A percentile compares a stretch with the other conserved stretches of the same genome.
Conservation (phyloP, 2,329 filamentous ascomycete species). For the Aspergillus nomiae region DNA sequence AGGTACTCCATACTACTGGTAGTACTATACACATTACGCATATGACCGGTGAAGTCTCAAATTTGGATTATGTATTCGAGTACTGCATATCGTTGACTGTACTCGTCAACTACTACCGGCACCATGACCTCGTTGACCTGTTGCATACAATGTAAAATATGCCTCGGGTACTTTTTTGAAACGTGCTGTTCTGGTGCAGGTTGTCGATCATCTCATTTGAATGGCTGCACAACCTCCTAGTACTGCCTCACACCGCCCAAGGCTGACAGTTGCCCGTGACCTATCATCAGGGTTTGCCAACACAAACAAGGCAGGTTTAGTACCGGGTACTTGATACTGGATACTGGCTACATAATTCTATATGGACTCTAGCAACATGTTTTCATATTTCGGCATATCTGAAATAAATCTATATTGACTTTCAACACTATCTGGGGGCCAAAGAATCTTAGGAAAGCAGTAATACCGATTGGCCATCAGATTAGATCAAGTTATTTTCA, state of each 20-base stretch:
- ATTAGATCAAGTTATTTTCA: constrained; percentile 64
- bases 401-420: not conserved
- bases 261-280: not conserved
- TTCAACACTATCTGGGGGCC: too few species aligned
- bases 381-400: not conserved
- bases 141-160: not conserved
- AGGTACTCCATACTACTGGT: not conserved
- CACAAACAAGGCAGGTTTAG: not conserved
- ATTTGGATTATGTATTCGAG: not conserved
- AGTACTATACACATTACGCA: not conserved
- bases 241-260: not conserved
- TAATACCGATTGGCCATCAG: constrained; percentile 43
- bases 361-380: not conserved
- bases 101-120: too few species aligned
- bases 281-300: not conserved
- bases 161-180: not conserved
- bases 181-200: not conserved
- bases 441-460: not conserved
- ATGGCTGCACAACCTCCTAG: not conserved
- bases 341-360: not conserved
- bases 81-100: not conserved
- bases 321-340: too few species aligned
- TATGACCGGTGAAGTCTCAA: not conserved
- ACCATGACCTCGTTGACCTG: not conserved
- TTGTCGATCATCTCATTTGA: constrained; percentile 4